These are phyloP conservation scores for Elongisporangium senticosum DNA, from an alignment of 352 stramenopile genomes.

Conservation along the genomic window DNA sequence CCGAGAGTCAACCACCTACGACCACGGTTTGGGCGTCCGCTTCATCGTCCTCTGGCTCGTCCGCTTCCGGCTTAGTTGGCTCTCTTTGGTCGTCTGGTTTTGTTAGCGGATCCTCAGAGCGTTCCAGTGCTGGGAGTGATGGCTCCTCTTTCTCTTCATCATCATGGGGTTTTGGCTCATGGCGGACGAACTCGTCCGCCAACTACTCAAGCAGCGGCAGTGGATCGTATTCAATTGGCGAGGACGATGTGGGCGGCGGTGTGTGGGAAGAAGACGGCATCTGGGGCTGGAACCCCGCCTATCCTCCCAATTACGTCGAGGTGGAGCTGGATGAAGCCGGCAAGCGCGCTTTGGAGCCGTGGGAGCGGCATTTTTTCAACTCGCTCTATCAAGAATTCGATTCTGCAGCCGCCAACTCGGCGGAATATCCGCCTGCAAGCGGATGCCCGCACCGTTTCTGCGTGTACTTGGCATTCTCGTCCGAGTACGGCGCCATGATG, in stretches of 20 bases:
- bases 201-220: neutral
- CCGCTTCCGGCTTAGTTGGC: neutral
- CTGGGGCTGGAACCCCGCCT: neutral
- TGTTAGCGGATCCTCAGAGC: neutral
- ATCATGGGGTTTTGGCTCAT: neutral
- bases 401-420: neutral
- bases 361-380: neutral
- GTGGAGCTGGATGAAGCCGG: neutral
- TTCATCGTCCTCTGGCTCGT: neutral
- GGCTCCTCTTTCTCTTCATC: neutral
- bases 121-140: neutral
- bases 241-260: neutral
- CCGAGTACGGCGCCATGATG: conserved; percentile 38
- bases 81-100: neutral
- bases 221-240: neutral
- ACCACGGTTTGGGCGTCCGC: neutral
- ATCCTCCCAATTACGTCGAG: neutral
- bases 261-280: neutral
- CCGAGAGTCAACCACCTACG: neutral
- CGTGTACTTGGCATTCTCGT: conserved; percentile 32
- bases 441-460: conserved; percentile 13
- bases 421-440: neutral
- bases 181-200: neutral
- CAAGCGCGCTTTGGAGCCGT: neutral
- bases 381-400: neutral